Conservation (phyloP, 352 stramenopile species). For the Phytophthora europaea region DNA sequence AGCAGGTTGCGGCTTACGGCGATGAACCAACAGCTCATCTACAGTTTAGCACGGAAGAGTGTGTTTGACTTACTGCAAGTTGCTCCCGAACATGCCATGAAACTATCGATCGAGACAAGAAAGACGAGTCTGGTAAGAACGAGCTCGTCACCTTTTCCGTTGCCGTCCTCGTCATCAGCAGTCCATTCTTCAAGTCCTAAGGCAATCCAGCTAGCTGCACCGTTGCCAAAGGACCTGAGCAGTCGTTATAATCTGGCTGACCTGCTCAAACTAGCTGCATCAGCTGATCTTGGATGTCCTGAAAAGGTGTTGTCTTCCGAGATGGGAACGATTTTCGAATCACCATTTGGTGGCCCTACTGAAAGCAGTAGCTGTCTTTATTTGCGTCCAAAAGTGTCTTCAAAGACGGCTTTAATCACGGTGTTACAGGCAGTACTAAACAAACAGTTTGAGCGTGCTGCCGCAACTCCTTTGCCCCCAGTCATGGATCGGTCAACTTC, state of each 20-base stretch:
- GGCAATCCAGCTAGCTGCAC: slow-evolving; percentile 13
- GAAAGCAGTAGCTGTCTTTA: slow-evolving; percentile 19
- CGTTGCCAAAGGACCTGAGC: slow-evolving; percentile 25
- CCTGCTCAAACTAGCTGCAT: slow-evolving; percentile 60
- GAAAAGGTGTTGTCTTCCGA: slow-evolving; percentile 46
- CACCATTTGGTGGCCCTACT: not conserved
- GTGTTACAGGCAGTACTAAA: slow-evolving; percentile 59
- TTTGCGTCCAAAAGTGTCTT: slow-evolving; percentile 18
- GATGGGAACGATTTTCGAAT: slow-evolving; percentile 25
- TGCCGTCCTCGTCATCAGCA: slow-evolving; percentile 24
- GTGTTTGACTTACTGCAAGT: slow-evolving; percentile 73
- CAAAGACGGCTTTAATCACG: slow-evolving; percentile 41
- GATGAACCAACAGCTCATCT: slow-evolving; percentile 62
- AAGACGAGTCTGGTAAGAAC: slow-evolving; percentile 37
- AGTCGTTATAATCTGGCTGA: slow-evolving; percentile 66
- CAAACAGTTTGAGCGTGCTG: slow-evolving; percentile 63
- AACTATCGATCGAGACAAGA: slow-evolving; percentile 49
- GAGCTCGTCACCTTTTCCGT: slow-evolving; percentile 39
- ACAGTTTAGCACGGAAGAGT: slow-evolving; percentile 63
- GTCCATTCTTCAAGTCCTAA: slow-evolving; percentile 3
- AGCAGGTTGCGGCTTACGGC: slow-evolving; percentile 44
- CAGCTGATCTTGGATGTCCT: slow-evolving; percentile 64
- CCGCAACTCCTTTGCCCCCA: slow-evolving; percentile 21
- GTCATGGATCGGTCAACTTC: slow-evolving; percentile 40
- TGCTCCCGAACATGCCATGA: slow-evolving; percentile 70